A percentile compares a stretch with the other conserved stretches of the same genome.
Conservation (phyloP, 1,139 yeast species). For the Pichia sp. region DNA sequence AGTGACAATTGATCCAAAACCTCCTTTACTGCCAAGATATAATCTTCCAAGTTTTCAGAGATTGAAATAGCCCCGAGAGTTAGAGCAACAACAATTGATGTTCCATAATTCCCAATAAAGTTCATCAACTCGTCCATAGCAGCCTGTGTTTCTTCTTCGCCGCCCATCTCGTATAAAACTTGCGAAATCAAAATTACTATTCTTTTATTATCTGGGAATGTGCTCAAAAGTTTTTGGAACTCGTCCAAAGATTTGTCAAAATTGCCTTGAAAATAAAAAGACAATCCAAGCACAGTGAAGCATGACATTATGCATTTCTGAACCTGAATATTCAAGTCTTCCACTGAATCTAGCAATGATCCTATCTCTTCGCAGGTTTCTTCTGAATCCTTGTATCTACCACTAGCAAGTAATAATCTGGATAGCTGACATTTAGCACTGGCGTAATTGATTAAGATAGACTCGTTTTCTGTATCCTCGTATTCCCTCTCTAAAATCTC, state of each 20-base stretch:
- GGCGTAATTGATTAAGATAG: conserved; percentile 42
- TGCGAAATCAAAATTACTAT: conserved; percentile 72
- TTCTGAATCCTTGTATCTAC: conserved; percentile 47
- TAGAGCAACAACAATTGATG: conserved; percentile 56
- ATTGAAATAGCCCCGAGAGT: conserved; percentile 78
- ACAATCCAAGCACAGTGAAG: conserved; percentile 60
- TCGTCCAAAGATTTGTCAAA: conserved; percentile 60
- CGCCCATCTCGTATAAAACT: conserved; percentile 65
- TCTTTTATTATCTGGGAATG: conserved; percentile 45
- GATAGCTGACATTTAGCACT: conserved; percentile 61
- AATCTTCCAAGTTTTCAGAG: conserved; percentile 51
- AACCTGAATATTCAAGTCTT: conserved; percentile 28
- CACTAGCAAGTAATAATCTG: conserved; percentile 56
- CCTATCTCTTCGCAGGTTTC: conserved; percentile 53
- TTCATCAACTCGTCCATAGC: conserved; percentile 67
- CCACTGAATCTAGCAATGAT: conserved; percentile 38
- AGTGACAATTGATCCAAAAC: conserved; percentile 52
- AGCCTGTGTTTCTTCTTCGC: conserved; percentile 69
- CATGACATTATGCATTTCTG: conserved; percentile 42
- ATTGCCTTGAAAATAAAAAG: conserved; percentile 52
- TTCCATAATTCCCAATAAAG: conserved; percentile 55
- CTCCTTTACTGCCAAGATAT: conserved; percentile 55
- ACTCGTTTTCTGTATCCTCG: conserved; percentile 35
- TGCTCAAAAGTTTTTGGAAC: conserved; percentile 52
- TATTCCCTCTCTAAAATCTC: conserved; percentile 46